A percentile compares a stretch with the other conserved stretches of the same genome.
These are phyloP conservation scores for Rhizopogon vinicolor DNA, from an alignment of 768 basidiomycete species.

Conservation along the genomic window DNA sequence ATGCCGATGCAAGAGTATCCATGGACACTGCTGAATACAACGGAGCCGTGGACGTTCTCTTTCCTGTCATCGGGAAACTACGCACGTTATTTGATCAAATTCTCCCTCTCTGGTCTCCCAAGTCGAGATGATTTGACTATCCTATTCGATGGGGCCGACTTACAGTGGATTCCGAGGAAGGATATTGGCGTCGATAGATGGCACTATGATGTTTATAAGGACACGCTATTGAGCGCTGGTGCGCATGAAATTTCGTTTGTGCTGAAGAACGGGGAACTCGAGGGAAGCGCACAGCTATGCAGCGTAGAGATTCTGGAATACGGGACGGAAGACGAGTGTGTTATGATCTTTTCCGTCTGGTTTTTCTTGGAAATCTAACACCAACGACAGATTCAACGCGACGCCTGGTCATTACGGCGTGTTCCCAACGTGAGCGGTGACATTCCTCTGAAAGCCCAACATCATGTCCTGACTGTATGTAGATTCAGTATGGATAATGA, in stretches of 20 bases:
- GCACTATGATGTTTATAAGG: slow-evolving; percentile 61
- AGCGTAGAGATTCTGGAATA: slow-evolving; percentile 73
- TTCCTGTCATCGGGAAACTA: slow-evolving; percentile 67
- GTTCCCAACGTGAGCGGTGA: slow-evolving; percentile 62
- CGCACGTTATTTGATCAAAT: slow-evolving; percentile 54
- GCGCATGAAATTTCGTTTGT: slow-evolving; percentile 56
- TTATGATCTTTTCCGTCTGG: not conserved
- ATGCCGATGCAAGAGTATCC: slow-evolving; percentile 77
- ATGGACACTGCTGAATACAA: slow-evolving; percentile 67
- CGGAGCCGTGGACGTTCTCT: slow-evolving; percentile 50
- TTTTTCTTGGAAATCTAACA: not conserved
- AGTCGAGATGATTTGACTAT: slow-evolving; percentile 47
- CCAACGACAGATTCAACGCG: slow-evolving; percentile 48
- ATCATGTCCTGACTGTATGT: not conserved
- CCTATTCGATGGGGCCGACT: slow-evolving; percentile 53
- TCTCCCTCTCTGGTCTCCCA: slow-evolving; percentile 73
- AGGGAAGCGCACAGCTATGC: slow-evolving; percentile 68
- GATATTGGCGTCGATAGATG: slow-evolving; percentile 67
- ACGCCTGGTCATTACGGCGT: slow-evolving; percentile 56
- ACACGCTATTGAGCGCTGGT: slow-evolving; percentile 40
- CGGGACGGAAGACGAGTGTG: slow-evolving; percentile 58
- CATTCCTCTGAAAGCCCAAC: not conserved
- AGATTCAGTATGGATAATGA: slow-evolving; percentile 56
- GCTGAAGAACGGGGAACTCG: slow-evolving; percentile 40
- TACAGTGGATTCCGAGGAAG: slow-evolving; percentile 47